Evolutionary conservation across 495 filamentous ascomycete genomes (phyloP).

Genomic region (Talaromyces borbonicus): DNA sequence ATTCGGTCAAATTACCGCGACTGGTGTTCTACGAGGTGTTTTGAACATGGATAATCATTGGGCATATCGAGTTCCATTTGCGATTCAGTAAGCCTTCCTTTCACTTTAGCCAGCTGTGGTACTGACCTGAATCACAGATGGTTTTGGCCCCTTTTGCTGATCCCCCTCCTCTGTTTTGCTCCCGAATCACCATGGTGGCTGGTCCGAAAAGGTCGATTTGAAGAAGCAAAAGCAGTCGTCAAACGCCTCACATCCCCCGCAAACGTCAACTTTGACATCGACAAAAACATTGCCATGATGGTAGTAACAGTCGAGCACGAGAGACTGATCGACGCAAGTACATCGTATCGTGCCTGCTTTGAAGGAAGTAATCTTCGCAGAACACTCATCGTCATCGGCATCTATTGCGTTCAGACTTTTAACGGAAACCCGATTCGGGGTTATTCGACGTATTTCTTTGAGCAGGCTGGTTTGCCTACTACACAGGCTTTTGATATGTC

Average conservation of each 20-base stretch:
- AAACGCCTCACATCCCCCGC: background rate
- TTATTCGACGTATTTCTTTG: constrained; percentile 56
- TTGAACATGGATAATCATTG: constrained; percentile 18
- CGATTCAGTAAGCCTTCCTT: constrained; percentile 23
- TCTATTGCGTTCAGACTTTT: constrained; percentile 35
- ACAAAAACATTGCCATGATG: background rate
- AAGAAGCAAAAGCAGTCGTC: background rate
- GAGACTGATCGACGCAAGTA: background rate
- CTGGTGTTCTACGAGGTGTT: constrained; percentile 25
- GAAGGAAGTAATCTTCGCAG: constrained; percentile 31
- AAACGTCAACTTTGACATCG: constrained; percentile 3
- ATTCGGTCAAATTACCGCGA: constrained; percentile 25
- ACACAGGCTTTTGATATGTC: constrained; percentile 21
- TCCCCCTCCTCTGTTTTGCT: constrained; percentile 26
- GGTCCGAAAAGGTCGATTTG: constrained; percentile 16
- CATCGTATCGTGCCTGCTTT: constrained; percentile 13
- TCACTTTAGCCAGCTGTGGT: background rate
- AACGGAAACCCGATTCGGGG: constrained; percentile 24
- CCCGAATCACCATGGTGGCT: constrained; percentile 40
- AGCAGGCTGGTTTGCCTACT: constrained; percentile 45
- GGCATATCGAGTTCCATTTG: constrained; percentile 23
- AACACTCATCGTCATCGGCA: constrained; percentile 33
- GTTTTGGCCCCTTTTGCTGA: constrained; percentile 11
- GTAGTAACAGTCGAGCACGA: background rate
- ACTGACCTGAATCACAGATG: background rate